phyloP scores from a whole-genome alignment of 371 early-diverging fungal genomes.

The Lichtheimia hyalospora region DNA sequence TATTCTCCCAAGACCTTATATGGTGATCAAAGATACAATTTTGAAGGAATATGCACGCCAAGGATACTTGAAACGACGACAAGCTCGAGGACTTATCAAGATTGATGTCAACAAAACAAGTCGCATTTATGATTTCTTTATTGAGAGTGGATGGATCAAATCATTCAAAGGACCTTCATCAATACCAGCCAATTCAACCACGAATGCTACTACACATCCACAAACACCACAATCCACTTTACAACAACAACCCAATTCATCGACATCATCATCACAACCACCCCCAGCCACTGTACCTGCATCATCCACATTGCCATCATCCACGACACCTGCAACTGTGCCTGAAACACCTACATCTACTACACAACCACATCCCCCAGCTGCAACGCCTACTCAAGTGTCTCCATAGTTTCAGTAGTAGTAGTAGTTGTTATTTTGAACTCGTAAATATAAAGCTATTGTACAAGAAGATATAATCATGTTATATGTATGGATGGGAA shows the following conservation, averaged over 20 bases:
- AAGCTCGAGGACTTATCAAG: conserved; percentile 79
- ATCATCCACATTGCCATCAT: too few species aligned
- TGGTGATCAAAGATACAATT: conserved; percentile 88
- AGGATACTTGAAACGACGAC: conserved; percentile 72
- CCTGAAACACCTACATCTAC: too few species aligned
- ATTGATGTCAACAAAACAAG: conserved; percentile 89
- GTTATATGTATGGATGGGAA: too few species aligned
- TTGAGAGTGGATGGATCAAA: conserved; percentile 87
- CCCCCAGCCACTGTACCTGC: too few species aligned
- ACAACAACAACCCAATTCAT: background rate
- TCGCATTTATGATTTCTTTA: conserved; percentile 87
- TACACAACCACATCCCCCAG: too few species aligned
- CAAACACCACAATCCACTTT: background rate
- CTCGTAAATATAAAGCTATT: too few species aligned
- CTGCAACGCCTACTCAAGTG: too few species aligned
- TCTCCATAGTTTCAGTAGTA: too few species aligned
- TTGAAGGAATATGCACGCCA: conserved; percentile 77
- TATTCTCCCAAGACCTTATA: conserved; percentile 83
- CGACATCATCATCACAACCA: background rate
- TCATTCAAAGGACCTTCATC: conserved; percentile 39
- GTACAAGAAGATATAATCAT: too few species aligned
- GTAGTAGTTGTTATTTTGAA: too few species aligned
- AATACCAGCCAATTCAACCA: background rate
- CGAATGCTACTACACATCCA: background rate
- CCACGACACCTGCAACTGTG: too few species aligned